phyloP scores from a whole-genome alignment of 2,329 filamentous ascomycete genomes.

The Exserohilum rostratum region DNA sequence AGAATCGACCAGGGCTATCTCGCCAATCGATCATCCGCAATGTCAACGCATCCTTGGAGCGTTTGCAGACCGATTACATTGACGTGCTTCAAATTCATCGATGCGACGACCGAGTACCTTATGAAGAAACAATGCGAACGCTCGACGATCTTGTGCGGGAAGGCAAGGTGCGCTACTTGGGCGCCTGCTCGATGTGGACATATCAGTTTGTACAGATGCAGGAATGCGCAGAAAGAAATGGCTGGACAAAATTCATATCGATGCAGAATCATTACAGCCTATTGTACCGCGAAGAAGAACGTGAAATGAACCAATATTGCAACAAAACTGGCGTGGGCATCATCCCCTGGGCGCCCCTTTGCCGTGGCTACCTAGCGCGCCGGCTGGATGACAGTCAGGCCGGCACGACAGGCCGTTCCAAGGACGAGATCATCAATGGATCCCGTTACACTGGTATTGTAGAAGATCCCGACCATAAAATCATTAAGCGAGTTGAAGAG shows the following conservation, averaged over 20 bases:
- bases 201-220: constrained; percentile 60
- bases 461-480: no score
- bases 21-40: no score
- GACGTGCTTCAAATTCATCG: constrained; percentile 68
- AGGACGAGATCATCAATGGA: no score
- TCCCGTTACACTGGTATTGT: no score
- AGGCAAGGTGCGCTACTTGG: constrained; percentile 58
- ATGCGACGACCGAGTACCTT: constrained; percentile 59
- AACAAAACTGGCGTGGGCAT: neutral
- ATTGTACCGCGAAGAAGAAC: constrained; percentile 59
- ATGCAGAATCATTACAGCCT: constrained; percentile 60
- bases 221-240: constrained; percentile 54
- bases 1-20: no score
- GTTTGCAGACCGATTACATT: no score
- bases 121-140: constrained; percentile 66
- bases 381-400: no score
- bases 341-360: no score
- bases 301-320: constrained; percentile 41
- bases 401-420: no score
- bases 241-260: constrained; percentile 57
- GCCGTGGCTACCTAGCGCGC: no score
- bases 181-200: constrained; percentile 52
- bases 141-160: constrained; percentile 63
- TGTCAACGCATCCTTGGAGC: no score
- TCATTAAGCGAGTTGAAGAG: no score